Evolutionary conservation across 2,329 filamentous ascomycete species (phyloP).

Genomic region (Xylariomycetidae sp.): DNA sequence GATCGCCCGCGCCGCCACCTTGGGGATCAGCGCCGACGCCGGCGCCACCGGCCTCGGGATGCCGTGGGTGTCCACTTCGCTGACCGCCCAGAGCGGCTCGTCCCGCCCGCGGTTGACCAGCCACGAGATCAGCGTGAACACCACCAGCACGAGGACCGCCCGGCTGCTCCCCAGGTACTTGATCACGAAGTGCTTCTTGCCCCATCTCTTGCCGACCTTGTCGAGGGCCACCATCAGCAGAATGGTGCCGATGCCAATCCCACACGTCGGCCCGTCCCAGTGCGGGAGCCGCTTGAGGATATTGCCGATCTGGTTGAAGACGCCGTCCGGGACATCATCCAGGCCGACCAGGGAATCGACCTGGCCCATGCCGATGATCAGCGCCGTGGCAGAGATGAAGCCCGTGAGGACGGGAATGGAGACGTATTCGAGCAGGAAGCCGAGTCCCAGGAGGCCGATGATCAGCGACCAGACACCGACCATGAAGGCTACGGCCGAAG

Average conservation of each 20-base stretch:
- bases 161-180: slow-evolving; percentile 55
- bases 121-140: slow-evolving; percentile 59
- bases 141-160: slow-evolving; percentile 52
- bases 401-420: slow-evolving; percentile 58
- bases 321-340: slow-evolving; percentile 40
- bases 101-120: slow-evolving; percentile 49
- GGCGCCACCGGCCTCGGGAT: slow-evolving; percentile 46
- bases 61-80: slow-evolving; percentile 50
- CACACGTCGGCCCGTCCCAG: slow-evolving; percentile 52
- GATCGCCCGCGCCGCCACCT: slow-evolving; percentile 48
- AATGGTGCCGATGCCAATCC: slow-evolving; percentile 53
- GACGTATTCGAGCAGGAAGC: slow-evolving; percentile 61
- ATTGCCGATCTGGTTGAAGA: slow-evolving; percentile 53
- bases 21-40: slow-evolving; percentile 39
- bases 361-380: slow-evolving; percentile 61
- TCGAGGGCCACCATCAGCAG: slow-evolving; percentile 51
- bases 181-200: slow-evolving; percentile 49
- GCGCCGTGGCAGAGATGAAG: slow-evolving; percentile 60
- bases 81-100: slow-evolving; percentile 50
- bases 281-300: slow-evolving; percentile 50
- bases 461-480: slow-evolving; percentile 55
- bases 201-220: slow-evolving; percentile 52
- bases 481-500: slow-evolving; percentile 56
- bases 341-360: slow-evolving; percentile 55
- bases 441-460: slow-evolving; percentile 56